Percentiles rank a stretch among this genome's conserved stretches.
These are phyloP conservation scores for Phanerochaete carnosa DNA, from an alignment of 768 basidiomycete species.

Conservation along the genomic window DNA sequence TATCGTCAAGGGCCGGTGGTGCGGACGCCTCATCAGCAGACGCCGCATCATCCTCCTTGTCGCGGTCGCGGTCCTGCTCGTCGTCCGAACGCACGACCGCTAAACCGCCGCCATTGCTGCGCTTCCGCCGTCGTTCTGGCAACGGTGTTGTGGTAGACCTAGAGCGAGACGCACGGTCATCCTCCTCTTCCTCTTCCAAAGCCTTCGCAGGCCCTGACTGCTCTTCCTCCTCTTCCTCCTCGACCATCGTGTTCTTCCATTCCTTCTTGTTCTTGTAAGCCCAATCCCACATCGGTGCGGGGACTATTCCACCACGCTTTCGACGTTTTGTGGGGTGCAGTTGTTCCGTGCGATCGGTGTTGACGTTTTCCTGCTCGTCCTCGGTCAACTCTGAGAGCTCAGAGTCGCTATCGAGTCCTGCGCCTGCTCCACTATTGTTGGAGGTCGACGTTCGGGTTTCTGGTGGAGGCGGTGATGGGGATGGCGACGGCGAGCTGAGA, in stretches of 20 bases:
- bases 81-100: constrained; percentile 16
- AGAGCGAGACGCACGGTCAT: constrained; percentile 37
- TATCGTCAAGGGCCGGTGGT: constrained; percentile 10
- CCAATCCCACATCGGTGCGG: constrained; percentile 87
- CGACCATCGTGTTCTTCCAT: constrained; percentile 30
- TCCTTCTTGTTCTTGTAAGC: constrained; percentile 43
- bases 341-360: constrained; percentile 26
- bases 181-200: constrained; percentile 64
- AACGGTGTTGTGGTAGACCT: constrained; percentile 5
- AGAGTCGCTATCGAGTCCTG: constrained; percentile 59
- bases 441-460: constrained; percentile 21
- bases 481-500: constrained; percentile 66
- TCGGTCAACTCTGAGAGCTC: constrained; percentile 85
- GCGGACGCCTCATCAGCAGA: constrained; percentile 5
- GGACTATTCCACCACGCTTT: constrained; percentile 58
- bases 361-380: constrained; percentile 60
- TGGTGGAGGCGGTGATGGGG: constrained; percentile 50
- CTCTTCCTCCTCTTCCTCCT: constrained; percentile 48
- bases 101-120: constrained; percentile 2
- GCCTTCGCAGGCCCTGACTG: constrained; percentile 44
- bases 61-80: constrained; percentile 24
- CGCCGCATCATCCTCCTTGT: constrained; percentile 37
- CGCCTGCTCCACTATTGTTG: constrained; percentile 29
- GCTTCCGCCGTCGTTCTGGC: constrained; percentile 8
- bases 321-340: constrained; percentile 12